Evolutionary conservation across 306 rosid species (phyloP).

Genomic region (Canavalia gladiata): DNA sequence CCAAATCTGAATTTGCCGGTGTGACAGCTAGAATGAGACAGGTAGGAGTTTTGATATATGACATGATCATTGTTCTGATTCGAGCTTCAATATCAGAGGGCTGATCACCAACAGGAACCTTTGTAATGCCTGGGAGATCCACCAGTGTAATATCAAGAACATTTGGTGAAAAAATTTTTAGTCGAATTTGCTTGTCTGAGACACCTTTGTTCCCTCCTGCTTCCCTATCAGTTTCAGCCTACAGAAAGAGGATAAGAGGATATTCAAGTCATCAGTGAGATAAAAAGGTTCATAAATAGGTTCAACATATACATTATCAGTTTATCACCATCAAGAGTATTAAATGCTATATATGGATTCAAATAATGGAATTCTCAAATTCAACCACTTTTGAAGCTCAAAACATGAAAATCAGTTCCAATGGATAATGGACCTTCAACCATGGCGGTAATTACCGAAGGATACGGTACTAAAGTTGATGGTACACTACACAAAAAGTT

Average conservation of each 20-base stretch:
- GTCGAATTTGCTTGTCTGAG: slow-evolving; percentile 97
- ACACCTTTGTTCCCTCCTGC: slow-evolving; percentile 99
- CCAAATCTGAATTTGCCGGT: slow-evolving; percentile 97
- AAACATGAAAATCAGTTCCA: slow-evolving; percentile 31
- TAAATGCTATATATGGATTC: slow-evolving; percentile 6
- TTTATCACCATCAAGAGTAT: neutral
- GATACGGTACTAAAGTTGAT: slow-evolving; percentile 5
- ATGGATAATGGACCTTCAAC: slow-evolving; percentile 27
- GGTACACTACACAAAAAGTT: neutral
- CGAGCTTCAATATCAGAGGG: slow-evolving; percentile 98
- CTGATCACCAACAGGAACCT: slow-evolving; percentile 99
- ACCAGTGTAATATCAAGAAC: slow-evolving; percentile 98
- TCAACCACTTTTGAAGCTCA: slow-evolving; percentile 15
- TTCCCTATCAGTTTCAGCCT: slow-evolving; percentile 98
- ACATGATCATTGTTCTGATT: slow-evolving; percentile 97
- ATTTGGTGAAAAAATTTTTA: slow-evolving; percentile 95
- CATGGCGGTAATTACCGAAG: neutral
- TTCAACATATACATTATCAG: slow-evolving; percentile 11
- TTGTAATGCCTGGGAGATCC: slow-evolving; percentile 97
- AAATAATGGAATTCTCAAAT: slow-evolving; percentile 21
- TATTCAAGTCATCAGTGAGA: neutral
- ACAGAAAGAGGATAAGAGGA: slow-evolving; percentile 19
- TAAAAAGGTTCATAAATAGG: neutral
- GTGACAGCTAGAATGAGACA: slow-evolving; percentile 98
- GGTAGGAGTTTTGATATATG: slow-evolving; percentile 85